A percentile compares a stretch with the other conserved stretches of the same genome.
Conservation (phyloP, 2,329 filamentous ascomycete species). For the Graphilbum sp. region DNA sequence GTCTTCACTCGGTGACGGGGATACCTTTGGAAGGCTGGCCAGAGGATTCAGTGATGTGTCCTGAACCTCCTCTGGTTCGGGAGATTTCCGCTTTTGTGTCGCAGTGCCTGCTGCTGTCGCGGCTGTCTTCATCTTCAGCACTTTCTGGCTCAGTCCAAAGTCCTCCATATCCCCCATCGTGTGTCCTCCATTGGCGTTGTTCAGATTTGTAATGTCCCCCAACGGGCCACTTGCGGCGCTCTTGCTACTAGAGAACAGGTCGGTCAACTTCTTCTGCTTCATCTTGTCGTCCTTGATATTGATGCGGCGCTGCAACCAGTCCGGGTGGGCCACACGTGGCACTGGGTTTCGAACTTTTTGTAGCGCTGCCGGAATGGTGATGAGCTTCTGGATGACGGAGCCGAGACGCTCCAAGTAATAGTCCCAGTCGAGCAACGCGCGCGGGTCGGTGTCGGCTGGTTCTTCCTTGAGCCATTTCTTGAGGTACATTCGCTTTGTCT, state of each 20-base stretch:
- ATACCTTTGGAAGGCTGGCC: slow-evolving; percentile 61
- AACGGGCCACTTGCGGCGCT: slow-evolving; percentile 34
- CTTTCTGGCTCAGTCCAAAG: slow-evolving; percentile 42
- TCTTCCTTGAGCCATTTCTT: slow-evolving; percentile 95
- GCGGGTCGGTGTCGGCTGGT: slow-evolving; percentile 75
- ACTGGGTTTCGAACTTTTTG: slow-evolving; percentile 94
- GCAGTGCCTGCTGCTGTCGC: slow-evolving; percentile 13
- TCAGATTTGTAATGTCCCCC: slow-evolving; percentile 54
- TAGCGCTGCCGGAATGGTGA: slow-evolving; percentile 91
- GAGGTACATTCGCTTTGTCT: slow-evolving; percentile 74
- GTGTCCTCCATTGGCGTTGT: slow-evolving; percentile 8
- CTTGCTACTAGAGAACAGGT: slow-evolving; percentile 52
- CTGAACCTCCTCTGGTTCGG: slow-evolving; percentile 27
- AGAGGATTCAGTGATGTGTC: slow-evolving; percentile 59
- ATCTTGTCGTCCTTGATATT: slow-evolving; percentile 92
- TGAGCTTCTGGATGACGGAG: slow-evolving; percentile 95
- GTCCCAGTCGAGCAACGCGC: slow-evolving; percentile 84
- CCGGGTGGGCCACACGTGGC: slow-evolving; percentile 81
- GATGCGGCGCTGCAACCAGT: slow-evolving; percentile 90
- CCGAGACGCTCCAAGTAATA: slow-evolving; percentile 94
- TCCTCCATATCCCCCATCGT: slow-evolving; percentile 57
- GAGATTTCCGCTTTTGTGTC: slow-evolving; percentile 56
- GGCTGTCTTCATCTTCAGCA: slow-evolving; percentile 45
- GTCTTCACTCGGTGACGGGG: slow-evolving; percentile 74
- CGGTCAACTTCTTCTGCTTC: slow-evolving; percentile 98